Evolutionary conservation across 73 alveolate genomes (phyloP).

Genomic region (Halteria grandinella): DNA sequence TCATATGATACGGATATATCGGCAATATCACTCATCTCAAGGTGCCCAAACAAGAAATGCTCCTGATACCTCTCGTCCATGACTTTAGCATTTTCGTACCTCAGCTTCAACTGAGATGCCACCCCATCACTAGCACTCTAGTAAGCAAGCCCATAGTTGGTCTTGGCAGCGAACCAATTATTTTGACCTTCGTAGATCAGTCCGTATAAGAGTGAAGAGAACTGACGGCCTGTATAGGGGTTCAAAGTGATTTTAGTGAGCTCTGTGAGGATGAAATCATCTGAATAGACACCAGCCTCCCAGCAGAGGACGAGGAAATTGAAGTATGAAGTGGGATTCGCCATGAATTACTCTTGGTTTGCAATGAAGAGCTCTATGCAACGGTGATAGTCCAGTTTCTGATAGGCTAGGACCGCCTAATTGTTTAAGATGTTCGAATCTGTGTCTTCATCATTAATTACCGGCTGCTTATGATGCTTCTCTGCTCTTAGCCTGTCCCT

Average conservation of each 20-base stretch:
- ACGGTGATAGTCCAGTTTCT: slow-evolving; percentile 17
- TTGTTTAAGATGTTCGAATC: slow-evolving; percentile 33
- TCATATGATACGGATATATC: slow-evolving; percentile 45
- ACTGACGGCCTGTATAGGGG: neutral
- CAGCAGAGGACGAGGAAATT: slow-evolving; percentile 51
- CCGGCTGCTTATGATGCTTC: too few species aligned
- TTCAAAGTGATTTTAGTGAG: neutral
- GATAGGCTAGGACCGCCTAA: slow-evolving; percentile 50
- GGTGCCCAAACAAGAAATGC: slow-evolving; percentile 34
- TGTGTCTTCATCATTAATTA: slow-evolving; percentile 2
- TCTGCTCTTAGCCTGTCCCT: too few species aligned
- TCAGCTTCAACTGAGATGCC: slow-evolving; percentile 2
- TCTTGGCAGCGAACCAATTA: slow-evolving; percentile 43
- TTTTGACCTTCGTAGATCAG: slow-evolving; percentile 47
- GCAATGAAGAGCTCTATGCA: slow-evolving; percentile 22
- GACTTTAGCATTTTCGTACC: neutral
- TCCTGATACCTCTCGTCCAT: slow-evolving; percentile 36
- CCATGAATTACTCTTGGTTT: slow-evolving; percentile 1
- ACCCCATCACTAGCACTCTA: slow-evolving; percentile 39
- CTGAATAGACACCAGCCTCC: slow-evolving; percentile 53
- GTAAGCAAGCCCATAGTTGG: slow-evolving; percentile 46
- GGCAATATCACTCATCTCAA: slow-evolving; percentile 47
- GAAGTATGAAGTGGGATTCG: slow-evolving; percentile 12
- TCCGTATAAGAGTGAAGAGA: slow-evolving; percentile 38
- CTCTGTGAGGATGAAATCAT: slow-evolving; percentile 3